A percentile compares a stretch with the other conserved stretches of the same genome.
phyloP scores from a whole-genome alignment of 176 grass and related monocot genomes.

The Thinopyrum elongatum region DNA sequence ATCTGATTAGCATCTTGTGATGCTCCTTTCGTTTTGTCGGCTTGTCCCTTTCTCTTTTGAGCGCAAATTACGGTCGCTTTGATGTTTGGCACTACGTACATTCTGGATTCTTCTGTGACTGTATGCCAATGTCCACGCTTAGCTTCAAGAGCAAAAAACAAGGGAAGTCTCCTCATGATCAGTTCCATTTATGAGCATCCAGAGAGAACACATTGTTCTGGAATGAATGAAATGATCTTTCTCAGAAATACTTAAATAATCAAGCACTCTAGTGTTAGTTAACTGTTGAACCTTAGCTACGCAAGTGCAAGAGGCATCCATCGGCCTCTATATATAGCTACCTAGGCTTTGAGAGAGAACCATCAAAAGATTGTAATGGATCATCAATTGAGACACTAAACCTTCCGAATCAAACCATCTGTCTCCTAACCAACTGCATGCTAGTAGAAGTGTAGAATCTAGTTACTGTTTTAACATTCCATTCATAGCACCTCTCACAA shows the following conservation, averaged over 20 bases:
- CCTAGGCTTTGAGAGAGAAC: background rate
- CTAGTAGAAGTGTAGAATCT: background rate
- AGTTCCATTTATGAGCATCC: background rate
- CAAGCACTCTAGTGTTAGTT: background rate
- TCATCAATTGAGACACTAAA: background rate
- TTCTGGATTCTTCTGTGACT: slow-evolving; percentile 3
- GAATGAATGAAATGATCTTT: background rate
- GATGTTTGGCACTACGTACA: background rate
- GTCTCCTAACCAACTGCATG: background rate
- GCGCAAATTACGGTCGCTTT: slow-evolving; percentile 52
- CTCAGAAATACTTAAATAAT: background rate
- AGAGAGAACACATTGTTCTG: background rate
- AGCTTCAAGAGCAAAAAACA: background rate
- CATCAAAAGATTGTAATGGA: background rate
- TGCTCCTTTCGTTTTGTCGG: slow-evolving; percentile 58
- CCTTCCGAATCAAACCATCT: slow-evolving; percentile 17
- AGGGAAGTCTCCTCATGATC: background rate
- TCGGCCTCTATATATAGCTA: background rate
- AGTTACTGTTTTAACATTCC: background rate
- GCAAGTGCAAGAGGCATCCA: background rate
- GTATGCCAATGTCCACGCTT: background rate
- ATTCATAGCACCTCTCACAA: background rate
- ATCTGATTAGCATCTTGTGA: slow-evolving; percentile 5
- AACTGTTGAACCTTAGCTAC: background rate
- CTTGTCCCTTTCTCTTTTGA: slow-evolving; percentile 29